phyloP scores from a whole-genome alignment of 2,329 filamentous ascomycete genomes.

The Ceratocystis alfenasii region DNA sequence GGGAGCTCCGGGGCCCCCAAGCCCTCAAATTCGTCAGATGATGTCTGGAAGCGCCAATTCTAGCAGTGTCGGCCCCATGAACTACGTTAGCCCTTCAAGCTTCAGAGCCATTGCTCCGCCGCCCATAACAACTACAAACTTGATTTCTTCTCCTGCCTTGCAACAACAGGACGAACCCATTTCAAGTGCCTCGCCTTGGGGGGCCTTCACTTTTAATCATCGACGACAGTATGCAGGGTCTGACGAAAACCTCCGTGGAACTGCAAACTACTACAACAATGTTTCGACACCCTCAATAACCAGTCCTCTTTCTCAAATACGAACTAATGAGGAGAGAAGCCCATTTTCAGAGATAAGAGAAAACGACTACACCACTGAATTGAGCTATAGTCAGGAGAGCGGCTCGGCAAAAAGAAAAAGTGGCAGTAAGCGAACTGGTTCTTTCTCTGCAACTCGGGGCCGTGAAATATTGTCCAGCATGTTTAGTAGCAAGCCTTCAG shows the following conservation, averaged over 20 bases:
- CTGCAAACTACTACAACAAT: neutral
- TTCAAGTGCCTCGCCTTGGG: constrained; percentile 11
- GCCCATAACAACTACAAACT: constrained; percentile 2
- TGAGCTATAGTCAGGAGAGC: neutral
- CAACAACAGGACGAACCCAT: constrained; percentile 3
- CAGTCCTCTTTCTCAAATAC: constrained; percentile 1
- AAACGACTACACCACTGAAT: constrained; percentile 12
- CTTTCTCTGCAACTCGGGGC: constrained; percentile 9
- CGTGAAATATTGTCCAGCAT: constrained; percentile 18
- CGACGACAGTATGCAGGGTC: constrained; percentile 9
- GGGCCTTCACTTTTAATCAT: constrained; percentile 13
- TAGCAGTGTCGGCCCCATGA: neutral
- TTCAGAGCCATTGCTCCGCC: neutral
- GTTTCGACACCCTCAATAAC: neutral
- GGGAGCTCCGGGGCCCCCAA: constrained; percentile 8
- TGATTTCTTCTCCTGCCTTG: neutral
- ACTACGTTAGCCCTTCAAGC: neutral
- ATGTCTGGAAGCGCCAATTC: neutral
- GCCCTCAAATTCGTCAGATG: constrained; percentile 3
- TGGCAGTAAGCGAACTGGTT: neutral
- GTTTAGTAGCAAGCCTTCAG: constrained; percentile 15
- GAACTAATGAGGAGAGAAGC: neutral
- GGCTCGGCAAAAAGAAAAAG: neutral
- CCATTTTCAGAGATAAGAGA: constrained; percentile 13
- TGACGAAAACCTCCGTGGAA: neutral